Base-by-base conservation (phyloP, 768 basidiomycete species). In the Porphyrellus cyaneotinctus region DNA sequence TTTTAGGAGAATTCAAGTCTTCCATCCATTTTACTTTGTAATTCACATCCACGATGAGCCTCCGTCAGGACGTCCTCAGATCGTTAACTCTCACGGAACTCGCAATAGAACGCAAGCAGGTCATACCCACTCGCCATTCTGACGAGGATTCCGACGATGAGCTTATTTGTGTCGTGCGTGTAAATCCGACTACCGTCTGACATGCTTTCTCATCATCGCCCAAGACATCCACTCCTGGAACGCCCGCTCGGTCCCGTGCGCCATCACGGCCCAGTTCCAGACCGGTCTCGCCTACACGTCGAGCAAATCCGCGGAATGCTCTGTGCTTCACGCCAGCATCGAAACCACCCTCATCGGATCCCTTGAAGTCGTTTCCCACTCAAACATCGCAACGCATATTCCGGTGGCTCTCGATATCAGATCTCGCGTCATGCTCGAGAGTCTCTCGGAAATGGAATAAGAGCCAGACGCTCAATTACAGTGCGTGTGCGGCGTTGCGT, bases 401-500 rank as follows among this genome's bases (percentile, higher is more conserved):
- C 63, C 67, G 78, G 1, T 69, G 70, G 47, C 73, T 97, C 7
- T 69, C 79, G 13, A 71, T 87, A 26, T 70, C 70, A 52, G 84
- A 91, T 50, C 78, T 95, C 35, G 85, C 88, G 5, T 77, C 80
- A 49, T 94, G 91, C 62, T 80, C 91, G 22, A 70, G 85, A 31
- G 91, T 95, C 6, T 91, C 82, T 43, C 85, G 80, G 69, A 88
- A 91, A 70, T 97, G 94, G 94, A 80, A 77, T 53, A 83, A 83
- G 65, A 93, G 90, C 57, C 91, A 94, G 72, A 89, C 92, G 0
- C 68, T 95, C 54, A 97, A 97, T 70, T 95, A 95, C 65, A 85
- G 94, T 90, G 54, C 50, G 77, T 65, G 56, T 2, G 26, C 9
- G 18, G 1, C 17, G n/a, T 20, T 5, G 26, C 15, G 9, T 31